A percentile compares a stretch with the other conserved stretches of the same genome.
Conservation (phyloP, 768 basidiomycete species). For the Amanita fuliginea region DNA sequence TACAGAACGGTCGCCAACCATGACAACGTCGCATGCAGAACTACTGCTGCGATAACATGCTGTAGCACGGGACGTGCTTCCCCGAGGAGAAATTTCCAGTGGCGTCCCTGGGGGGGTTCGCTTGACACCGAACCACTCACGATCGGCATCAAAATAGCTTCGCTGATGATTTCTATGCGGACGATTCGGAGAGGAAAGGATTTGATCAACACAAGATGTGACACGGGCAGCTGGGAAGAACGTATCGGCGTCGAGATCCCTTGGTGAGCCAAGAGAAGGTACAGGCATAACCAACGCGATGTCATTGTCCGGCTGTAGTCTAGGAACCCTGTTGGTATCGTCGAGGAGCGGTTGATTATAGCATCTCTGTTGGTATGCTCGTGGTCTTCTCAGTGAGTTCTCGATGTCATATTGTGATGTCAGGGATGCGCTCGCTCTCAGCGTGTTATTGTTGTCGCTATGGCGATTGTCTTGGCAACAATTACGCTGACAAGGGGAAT, state of each 20-base stretch:
- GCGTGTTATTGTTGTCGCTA: constrained; percentile 12
- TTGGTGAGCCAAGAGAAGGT: constrained; percentile 36
- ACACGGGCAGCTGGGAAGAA: constrained; percentile 14
- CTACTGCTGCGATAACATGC: constrained; percentile 12
- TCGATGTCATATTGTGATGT: constrained; percentile 50
- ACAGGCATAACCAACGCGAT: constrained; percentile 3
- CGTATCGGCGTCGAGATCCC: constrained; percentile 28
- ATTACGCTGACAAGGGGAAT: constrained; percentile 13
- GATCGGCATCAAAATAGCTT: constrained; percentile 38
- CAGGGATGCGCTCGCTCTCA: constrained; percentile 31
- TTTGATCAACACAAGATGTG: constrained; percentile 18
- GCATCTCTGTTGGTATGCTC: constrained; percentile 27
- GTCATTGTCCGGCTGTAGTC: constrained; percentile 17
- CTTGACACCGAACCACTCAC: constrained; percentile 20
- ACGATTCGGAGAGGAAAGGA: constrained; percentile 16
- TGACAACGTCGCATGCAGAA: constrained; percentile 13
- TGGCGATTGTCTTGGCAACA: constrained; percentile 4
- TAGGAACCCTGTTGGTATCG: constrained; percentile 22
- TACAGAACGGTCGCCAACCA: constrained; percentile 2
- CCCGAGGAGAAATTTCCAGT: constrained; percentile 13
- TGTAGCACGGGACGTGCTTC: constrained; percentile 20
- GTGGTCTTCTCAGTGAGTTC: constrained; percentile 36
- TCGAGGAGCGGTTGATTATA: not conserved
- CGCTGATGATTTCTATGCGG: constrained; percentile 41
- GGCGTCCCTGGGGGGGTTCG: constrained; percentile 39